Percentiles rank a stretch among this genome's conserved stretches.
phyloP scores from a whole-genome alignment of 345 rosid species.

The Eutrema japonicum region DNA sequence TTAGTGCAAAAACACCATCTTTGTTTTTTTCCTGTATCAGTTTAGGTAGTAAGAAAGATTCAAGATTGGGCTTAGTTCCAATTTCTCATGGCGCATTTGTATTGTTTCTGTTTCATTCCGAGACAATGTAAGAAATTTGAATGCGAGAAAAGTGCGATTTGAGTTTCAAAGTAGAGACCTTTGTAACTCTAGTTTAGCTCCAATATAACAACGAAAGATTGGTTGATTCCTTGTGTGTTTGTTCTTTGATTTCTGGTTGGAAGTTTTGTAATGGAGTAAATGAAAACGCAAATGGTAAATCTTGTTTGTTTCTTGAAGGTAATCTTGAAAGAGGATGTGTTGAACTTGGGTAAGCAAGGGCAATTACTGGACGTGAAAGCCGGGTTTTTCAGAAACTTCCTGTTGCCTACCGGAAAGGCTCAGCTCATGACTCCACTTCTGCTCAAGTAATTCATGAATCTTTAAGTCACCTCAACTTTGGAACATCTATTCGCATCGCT shows the following conservation, averaged over 20 bases:
- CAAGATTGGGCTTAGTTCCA: neutral
- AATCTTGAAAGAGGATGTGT: constrained; percentile 85
- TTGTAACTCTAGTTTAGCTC: neutral
- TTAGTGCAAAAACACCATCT: neutral
- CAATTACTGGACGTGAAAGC: constrained; percentile 80
- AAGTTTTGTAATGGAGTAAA: neutral
- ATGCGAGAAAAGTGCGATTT: neutral
- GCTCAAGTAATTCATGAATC: constrained; percentile 61
- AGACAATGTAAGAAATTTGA: neutral
- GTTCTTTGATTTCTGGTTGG: neutral
- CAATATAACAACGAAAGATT: neutral
- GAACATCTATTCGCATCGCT: constrained; percentile 3
- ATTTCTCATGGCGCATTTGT: neutral
- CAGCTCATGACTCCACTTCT: constrained; percentile 77
- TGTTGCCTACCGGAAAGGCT: constrained; percentile 80
- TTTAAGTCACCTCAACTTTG: neutral
- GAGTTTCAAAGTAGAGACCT: neutral
- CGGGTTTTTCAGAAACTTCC: constrained; percentile 89
- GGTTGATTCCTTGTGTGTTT: constrained; percentile 22
- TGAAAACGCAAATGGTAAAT: constrained; percentile 9
- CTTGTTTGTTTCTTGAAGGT: constrained; percentile 51
- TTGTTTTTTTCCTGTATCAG: neutral
- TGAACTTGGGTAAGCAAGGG: constrained; percentile 74
- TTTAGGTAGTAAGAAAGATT: neutral
- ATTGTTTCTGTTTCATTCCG: neutral